phyloP scores from a whole-genome alignment of 352 stramenopile genomes.

The Phytopythium chamaehyphon region DNA sequence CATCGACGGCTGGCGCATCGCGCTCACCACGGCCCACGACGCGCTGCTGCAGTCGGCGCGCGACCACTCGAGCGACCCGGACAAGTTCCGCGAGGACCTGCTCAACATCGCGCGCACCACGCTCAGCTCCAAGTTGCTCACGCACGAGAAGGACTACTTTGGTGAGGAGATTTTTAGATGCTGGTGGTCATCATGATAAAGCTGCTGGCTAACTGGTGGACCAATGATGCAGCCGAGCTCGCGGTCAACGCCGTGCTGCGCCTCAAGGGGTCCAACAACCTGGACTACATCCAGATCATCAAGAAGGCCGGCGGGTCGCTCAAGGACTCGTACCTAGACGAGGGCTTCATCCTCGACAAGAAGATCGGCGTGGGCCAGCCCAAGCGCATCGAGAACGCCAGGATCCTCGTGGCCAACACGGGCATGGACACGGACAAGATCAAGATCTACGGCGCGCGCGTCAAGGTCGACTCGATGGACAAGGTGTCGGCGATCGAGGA shows the following conservation, averaged over 20 bases:
- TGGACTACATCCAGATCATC: slow-evolving; percentile 99
- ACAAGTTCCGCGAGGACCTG: slow-evolving; percentile 93
- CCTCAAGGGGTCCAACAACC: slow-evolving; percentile 92
- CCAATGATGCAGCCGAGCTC: slow-evolving; percentile 55
- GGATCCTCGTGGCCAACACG: slow-evolving; percentile 99
- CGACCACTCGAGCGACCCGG: slow-evolving; percentile 76
- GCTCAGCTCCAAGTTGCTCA: slow-evolving; percentile 97
- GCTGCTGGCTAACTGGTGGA: not conserved
- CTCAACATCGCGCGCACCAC: slow-evolving; percentile 98
- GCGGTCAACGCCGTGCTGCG: slow-evolving; percentile 96
- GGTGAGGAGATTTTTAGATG: slow-evolving; percentile 23
- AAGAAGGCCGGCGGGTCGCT: slow-evolving; percentile 97
- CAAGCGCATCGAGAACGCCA: slow-evolving; percentile 96
- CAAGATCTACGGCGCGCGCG: slow-evolving; percentile 98
- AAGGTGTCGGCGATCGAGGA: slow-evolving; percentile 99
- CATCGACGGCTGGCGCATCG: slow-evolving; percentile 96
- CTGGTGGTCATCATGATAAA: no score
- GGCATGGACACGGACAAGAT: slow-evolving; percentile 99
- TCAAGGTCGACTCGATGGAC: slow-evolving; percentile 98
- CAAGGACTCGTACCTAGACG: slow-evolving; percentile 97
- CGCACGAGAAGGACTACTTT: slow-evolving; percentile 98
- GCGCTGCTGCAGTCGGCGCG: slow-evolving; percentile 40
- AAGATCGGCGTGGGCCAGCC: slow-evolving; percentile 95
- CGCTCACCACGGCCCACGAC: slow-evolving; percentile 80
- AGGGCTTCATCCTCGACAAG: slow-evolving; percentile 98